Evolutionary conservation across 768 basidiomycete genomes (phyloP), one percentile per base, ranked within the genome.

Genomic region (Rhodotorula diobovata): DNA sequence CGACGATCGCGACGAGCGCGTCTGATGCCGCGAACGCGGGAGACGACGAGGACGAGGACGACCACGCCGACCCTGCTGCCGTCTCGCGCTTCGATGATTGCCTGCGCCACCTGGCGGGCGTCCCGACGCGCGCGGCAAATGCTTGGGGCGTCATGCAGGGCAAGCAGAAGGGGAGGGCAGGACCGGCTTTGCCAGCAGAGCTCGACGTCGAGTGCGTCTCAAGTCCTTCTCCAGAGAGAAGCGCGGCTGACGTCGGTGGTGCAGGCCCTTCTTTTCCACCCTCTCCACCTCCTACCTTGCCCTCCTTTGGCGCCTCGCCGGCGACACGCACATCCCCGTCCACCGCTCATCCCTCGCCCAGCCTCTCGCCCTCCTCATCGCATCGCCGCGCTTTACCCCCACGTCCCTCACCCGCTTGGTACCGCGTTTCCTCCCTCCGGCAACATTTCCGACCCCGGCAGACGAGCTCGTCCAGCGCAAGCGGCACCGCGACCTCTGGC

Each of bases 111-210:
- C 63, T 88, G 4, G 82, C 87, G 61, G 83, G 86, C 25, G 80
- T 94, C 15, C 92, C 94, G 45, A 82, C 83, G n/a, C 91, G 87
- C 79, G 86, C 89, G 15, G 88, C 89, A 34, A 96, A 97, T 80
- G 84, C 85, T 5, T 73, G 77, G 71, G 78, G 72, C 45, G 30
- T 30, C 2, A 5, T 45, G 11, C 34, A 53, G 14, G 57, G 32
- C 8, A 48, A 37, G 28, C n/a, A 41, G 16, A 37, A 15, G 30
- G 62, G 39, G 35, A n/a, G 18, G 15, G 10, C n/a, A 25, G 23
- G 45, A 0, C 50, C 78, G 75, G 35, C 20, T 76, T 82, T 55
- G 64, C 90, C 35, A 83, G 85, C 71, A 59, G 82, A 59, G 83
- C 88, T 73, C 10, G 55, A 37, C 0, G 0, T 4, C 9, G 30